A percentile compares a stretch with the other conserved stretches of the same genome.
These are phyloP conservation scores for Hysterangium stoloniferum DNA, from an alignment of 768 basidiomycete genomes.

Conservation along the genomic window DNA sequence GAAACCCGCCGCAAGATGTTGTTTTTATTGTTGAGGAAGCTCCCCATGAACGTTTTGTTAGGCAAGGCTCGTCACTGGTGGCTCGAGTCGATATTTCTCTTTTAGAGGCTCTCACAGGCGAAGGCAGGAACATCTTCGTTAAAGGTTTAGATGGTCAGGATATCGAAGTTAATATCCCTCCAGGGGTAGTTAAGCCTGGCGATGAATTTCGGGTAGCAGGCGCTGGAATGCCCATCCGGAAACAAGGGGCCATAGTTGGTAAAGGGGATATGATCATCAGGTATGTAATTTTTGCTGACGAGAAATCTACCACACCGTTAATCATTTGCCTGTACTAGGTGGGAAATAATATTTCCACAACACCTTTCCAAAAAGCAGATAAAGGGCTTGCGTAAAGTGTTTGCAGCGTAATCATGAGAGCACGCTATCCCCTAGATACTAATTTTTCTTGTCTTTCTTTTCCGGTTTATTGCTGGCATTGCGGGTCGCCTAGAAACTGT, in stretches of 20 bases:
- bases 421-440: too few species aligned
- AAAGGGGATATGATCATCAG: slow-evolving; percentile 57
- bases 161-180: slow-evolving; percentile 43
- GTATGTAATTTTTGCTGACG: slow-evolving; percentile 29
- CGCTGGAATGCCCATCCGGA: slow-evolving; percentile 62
- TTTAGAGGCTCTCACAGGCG: slow-evolving; percentile 39
- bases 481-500: too few species aligned
- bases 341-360: slow-evolving; percentile 16
- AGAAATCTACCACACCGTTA: too few species aligned
- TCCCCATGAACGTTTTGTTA: slow-evolving; percentile 47
- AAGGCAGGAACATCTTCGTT: slow-evolving; percentile 43
- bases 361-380: slow-evolving; percentile 10
- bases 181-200: slow-evolving; percentile 37
- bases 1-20: slow-evolving; percentile 53
- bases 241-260: slow-evolving; percentile 43
- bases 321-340: background rate
- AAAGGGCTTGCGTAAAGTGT: slow-evolving; percentile 11
- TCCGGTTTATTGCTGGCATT: too few species aligned
- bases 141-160: slow-evolving; percentile 52
- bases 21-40: slow-evolving; percentile 58
- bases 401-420: background rate
- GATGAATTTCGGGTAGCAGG: slow-evolving; percentile 45
- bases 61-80: slow-evolving; percentile 50
- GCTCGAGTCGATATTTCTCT: slow-evolving; percentile 50
- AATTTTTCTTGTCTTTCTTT: too few species aligned